phyloP scores from a whole-genome alignment of 2,329 filamentous ascomycete species.

The Xylaria digitata region DNA sequence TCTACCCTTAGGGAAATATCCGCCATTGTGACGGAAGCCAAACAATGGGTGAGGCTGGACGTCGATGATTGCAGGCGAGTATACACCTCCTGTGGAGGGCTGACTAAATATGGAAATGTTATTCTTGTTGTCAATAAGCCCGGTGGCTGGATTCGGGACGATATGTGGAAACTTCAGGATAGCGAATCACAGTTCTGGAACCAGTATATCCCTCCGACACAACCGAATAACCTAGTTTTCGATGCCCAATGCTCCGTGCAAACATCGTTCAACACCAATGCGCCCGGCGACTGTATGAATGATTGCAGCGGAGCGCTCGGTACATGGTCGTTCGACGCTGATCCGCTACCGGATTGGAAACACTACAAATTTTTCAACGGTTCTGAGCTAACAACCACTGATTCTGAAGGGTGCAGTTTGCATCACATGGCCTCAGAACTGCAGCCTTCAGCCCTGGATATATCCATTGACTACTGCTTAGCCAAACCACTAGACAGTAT shows the following conservation, averaged over 20 bases:
- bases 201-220: conserved; percentile 36
- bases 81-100: background rate
- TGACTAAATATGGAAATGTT: too few relatives aligned
- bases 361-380: too few relatives aligned
- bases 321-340: too few relatives aligned
- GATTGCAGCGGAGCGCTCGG: too few relatives aligned
- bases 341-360: too few relatives aligned
- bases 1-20: background rate
- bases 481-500: conserved; percentile 33
- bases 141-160: conserved; percentile 7
- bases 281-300: too few relatives aligned
- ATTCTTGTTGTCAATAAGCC: background rate
- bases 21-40: background rate
- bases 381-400: too few relatives aligned
- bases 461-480: conserved; percentile 41
- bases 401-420: too few relatives aligned
- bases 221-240: conserved; percentile 40
- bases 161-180: conserved; percentile 22
- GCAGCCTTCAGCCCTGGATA: conserved; percentile 13
- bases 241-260: conserved; percentile 37
- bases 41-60: background rate
- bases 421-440: conserved; percentile 5
- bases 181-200: conserved; percentile 38
- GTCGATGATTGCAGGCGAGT: background rate
- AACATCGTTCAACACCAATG: background rate